These are phyloP conservation scores for Bombardia bombarda DNA, from an alignment of 495 filamentous ascomycete genomes.

Conservation along the genomic window DNA sequence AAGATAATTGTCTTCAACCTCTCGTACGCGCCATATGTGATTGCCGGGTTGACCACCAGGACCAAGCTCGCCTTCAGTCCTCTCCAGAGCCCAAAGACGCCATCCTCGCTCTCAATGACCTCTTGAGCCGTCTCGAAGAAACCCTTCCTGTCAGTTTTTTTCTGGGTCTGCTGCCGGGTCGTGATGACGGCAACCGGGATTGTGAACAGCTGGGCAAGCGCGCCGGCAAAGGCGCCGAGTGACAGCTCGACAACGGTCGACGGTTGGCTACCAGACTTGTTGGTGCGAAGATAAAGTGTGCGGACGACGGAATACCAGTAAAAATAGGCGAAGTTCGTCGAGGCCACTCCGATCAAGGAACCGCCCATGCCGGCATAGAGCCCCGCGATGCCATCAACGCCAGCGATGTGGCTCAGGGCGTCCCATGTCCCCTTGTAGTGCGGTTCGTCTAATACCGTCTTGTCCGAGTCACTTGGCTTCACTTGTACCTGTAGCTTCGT, in stretches of 20 bases:
- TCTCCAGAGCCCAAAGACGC: conserved; percentile 82
- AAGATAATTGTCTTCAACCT: conserved; percentile 74
- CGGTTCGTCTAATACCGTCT: conserved; percentile 34
- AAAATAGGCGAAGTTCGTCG: conserved; percentile 98
- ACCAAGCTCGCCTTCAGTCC: conserved; percentile 95
- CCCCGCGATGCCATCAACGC: conserved; percentile 71
- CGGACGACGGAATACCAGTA: conserved; percentile 97
- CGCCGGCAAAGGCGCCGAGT: conserved; percentile 82
- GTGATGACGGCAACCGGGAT: conserved; percentile 94
- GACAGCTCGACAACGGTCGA: conserved; percentile 80
- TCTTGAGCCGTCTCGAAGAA: conserved; percentile 82
- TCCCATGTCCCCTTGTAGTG: conserved; percentile 85
- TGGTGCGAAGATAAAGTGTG: conserved; percentile 66
- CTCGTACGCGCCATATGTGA: conserved; percentile 97
- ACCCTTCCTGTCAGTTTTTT: conserved; percentile 74
- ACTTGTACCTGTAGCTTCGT: conserved; percentile 96
- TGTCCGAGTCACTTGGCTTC: conserved; percentile 45
- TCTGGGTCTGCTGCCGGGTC: conserved; percentile 89
- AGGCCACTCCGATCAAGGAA: conserved; percentile 82
- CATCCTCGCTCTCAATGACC: conserved; percentile 85
- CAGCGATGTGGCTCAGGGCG: conserved; percentile 77
- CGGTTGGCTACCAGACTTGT: conserved; percentile 53
- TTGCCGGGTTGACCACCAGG: conserved; percentile 91
- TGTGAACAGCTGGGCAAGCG: conserved; percentile 89
- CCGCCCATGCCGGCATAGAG: conserved; percentile 87